A percentile compares a stretch with the other conserved stretches of the same genome.
phyloP scores from a whole-genome alignment of 2,329 filamentous ascomycete genomes.

The Colletotrichum australisinense region DNA sequence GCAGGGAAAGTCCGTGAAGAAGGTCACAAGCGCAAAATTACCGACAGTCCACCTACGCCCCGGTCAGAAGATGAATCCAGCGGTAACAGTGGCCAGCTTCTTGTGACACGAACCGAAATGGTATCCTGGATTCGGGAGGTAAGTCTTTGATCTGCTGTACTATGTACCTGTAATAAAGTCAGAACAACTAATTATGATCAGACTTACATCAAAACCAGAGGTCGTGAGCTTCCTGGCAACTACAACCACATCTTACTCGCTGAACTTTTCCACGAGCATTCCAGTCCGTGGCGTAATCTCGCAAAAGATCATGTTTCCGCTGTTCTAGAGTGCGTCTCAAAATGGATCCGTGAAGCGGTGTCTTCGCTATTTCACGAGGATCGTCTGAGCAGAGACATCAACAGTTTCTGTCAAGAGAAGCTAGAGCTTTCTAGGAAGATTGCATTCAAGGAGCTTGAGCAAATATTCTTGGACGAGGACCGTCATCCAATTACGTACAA shows the following conservation, averaged over 20 bases:
- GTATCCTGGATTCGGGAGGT: background rate
- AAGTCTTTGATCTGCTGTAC: slow-evolving; percentile 34
- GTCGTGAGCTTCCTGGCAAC: slow-evolving; percentile 67
- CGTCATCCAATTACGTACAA: slow-evolving; percentile 67
- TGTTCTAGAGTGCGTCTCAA: background rate
- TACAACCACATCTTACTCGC: slow-evolving; percentile 70
- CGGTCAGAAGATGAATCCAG: background rate
- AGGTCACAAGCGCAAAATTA: slow-evolving; percentile 54
- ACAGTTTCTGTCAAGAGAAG: background rate
- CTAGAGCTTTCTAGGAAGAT: background rate
- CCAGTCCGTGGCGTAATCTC: slow-evolving; percentile 57
- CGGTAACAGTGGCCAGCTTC: slow-evolving; percentile 36
- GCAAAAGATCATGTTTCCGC: slow-evolving; percentile 2
- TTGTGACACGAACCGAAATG: background rate
- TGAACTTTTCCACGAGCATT: slow-evolving; percentile 71
- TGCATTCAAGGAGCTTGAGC: slow-evolving; percentile 4
- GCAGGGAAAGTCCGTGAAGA: slow-evolving; percentile 50
- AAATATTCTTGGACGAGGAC: slow-evolving; percentile 9
- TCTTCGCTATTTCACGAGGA: background rate
- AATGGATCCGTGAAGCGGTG: slow-evolving; percentile 6
- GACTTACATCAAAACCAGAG: slow-evolving; percentile 4
- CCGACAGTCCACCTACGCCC: background rate
- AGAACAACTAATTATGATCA: background rate
- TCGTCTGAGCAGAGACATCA: background rate
- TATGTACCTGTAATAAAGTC: slow-evolving; percentile 42